phyloP scores from a whole-genome alignment of 169 alveolate species.

The Plasmodium gonderi region DNA sequence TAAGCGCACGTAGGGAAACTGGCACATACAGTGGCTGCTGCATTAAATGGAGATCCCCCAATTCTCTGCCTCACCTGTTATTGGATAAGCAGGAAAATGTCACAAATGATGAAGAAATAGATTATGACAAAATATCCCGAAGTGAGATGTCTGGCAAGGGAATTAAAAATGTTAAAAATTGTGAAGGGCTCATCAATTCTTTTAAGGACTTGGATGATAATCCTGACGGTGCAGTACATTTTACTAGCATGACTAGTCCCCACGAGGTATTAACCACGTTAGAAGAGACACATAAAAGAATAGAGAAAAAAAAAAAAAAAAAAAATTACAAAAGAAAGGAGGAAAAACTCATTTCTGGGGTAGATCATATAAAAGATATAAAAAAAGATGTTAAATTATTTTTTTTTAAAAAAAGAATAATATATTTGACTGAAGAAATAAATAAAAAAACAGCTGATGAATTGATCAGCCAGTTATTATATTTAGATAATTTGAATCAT shows the following conservation, averaged over 20 bases:
- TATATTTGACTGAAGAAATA: slow-evolving; percentile 83
- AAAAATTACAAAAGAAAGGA: slow-evolving; percentile 16
- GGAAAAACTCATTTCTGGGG: background rate
- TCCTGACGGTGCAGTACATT: background rate
- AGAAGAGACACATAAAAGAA: background rate
- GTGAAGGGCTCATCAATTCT: background rate
- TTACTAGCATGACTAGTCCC: background rate
- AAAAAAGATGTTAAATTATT: slow-evolving; percentile 45
- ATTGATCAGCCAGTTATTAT: slow-evolving; percentile 82
- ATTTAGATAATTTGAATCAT: slow-evolving; percentile 84
- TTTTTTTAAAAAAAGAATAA: slow-evolving; percentile 75
- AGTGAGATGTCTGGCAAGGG: background rate
- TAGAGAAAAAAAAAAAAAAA: background rate
- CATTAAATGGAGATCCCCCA: background rate
- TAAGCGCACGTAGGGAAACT: background rate
- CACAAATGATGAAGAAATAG: background rate
- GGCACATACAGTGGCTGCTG: background rate
- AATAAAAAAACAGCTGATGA: slow-evolving; percentile 85
- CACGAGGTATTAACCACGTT: background rate
- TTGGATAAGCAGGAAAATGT: background rate
- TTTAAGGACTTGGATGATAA: background rate
- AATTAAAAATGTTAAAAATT: background rate
- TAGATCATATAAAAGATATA: slow-evolving; percentile 35
- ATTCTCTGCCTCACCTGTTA: background rate
- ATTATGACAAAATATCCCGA: background rate